Evolutionary conservation across 164 flowering plant species (phyloP), one percentile per base, ranked within the genome.

Genomic region (Protea cynaroides): DNA sequence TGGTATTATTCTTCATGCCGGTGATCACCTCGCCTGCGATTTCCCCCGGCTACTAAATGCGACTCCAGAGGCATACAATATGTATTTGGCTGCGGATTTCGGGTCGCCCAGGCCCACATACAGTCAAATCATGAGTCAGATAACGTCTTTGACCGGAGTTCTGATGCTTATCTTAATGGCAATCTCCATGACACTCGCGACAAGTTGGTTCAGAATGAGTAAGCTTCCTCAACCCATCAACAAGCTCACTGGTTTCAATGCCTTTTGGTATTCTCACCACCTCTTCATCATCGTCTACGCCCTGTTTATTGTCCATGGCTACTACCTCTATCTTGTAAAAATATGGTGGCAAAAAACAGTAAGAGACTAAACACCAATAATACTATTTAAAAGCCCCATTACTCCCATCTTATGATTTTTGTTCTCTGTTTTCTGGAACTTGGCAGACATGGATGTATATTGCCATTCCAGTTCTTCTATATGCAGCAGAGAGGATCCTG

Each of bases 391-490:
- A n/a, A n/a, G n/a, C n/a, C n/a, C n/a, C n/a, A n/a, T n/a, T n/a
- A n/a, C n/a, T n/a, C 51, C 23, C 13, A 61, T 51, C 10, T 3
- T 21, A 8, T 15, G 43, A n/a, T 2, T 47, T 12, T 57, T 6
- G 19, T 8, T 17, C 8, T 14, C 34, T 18, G 9, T 59, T 18
- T 8, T 60, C 25, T 58, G 12, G 13, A 17, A 71, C 68, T 18
- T 72, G 74, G 73, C 89, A 95, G 99, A 88, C 99, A 47, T 95
- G 99, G 99, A 95, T 95, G 99, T 92, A 84, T 73, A 83, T 95
- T 57, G 76, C 89, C 6, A 86, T 88, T 54, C 99, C 98, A 56
- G 87, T 95, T 40, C 57, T 86, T 25, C 78, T 92, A 8, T 95
- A 90, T 74, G 89, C 88, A 36, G 92, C 90, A 64, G 98, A 95